Evolutionary conservation across 2,329 filamentous ascomycete species (phyloP), one percentile per base, ranked within the genome.

Genomic region (Fusarium stilboides): DNA sequence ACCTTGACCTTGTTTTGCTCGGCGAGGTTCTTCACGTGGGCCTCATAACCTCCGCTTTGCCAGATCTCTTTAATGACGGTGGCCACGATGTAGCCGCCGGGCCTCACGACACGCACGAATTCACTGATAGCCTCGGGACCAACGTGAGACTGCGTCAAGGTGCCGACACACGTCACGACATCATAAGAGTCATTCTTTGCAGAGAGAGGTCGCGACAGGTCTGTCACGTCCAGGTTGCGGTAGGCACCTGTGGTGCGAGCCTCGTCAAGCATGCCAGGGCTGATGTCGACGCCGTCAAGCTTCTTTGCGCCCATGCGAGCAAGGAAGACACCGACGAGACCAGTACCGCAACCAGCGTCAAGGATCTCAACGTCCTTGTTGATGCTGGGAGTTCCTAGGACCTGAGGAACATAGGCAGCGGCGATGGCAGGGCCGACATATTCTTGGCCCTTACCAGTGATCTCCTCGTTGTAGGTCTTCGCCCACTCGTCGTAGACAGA

Each of bases 261-360:
- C n/a, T 86, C 75, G 5, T 81, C 79, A 7, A 88, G 81, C 86
- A 88, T 88, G 33, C 83, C 82, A 2, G 81, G 79, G 51, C 82
- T 85, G 17, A 87, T 76, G 66, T 88, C 86, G 26, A 87, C 74
- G 26, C 86, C 86, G 51, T 87, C 83, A 42, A 88, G 80, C n/a
- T 78, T 76, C 37, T 78, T 78, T 5, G 81, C 81, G 4, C 83
- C 82, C 33, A 79, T 72, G 37, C 80, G 75, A 22, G 80, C 78
- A 6, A 88, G 80, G 26, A 81, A 82, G 20, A 80, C 74, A 6
- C 85, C 86, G 13, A 86, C 85, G 10, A 87, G 80, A 1, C 86
- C 86, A 1, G 85, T 88, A 6, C 86, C 86, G 59, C 86, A 87
- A n/a, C 86, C 86, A 22, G 85, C 85, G 61, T 88, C 86, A 0